These are phyloP conservation scores for Casuarina cunninghamiana DNA, from an alignment of 306 rosid genomes.

Conservation along the genomic window DNA sequence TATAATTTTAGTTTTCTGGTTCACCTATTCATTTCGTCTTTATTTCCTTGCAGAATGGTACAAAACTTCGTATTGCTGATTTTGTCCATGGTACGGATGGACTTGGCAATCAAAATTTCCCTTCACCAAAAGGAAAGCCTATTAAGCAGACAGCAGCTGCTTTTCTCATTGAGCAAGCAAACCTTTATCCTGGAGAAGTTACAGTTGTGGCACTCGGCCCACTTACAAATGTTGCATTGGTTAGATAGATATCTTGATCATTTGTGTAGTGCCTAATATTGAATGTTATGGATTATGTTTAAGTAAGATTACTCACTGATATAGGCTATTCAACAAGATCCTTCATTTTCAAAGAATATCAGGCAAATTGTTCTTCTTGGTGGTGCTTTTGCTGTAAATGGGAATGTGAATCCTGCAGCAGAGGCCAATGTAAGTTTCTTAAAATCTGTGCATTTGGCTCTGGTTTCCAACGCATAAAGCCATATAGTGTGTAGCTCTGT, in stretches of 20 bases:
- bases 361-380: conserved; percentile 84
- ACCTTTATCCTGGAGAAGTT: conserved; percentile 69
- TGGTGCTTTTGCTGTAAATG: conserved; percentile 87
- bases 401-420: conserved; percentile 91
- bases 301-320: conserved; percentile 13
- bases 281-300: conserved; percentile 14
- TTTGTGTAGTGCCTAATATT: conserved; percentile 7
- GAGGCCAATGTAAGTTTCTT: conserved; percentile 77
- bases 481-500: not conserved
- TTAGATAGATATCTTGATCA: conserved; percentile 31
- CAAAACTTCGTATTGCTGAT: conserved; percentile 82
- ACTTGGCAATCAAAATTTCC: conserved; percentile 94
- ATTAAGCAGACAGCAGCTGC: conserved; percentile 63
- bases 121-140: conserved; percentile 81
- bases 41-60: conserved; percentile 49
- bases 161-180: conserved; percentile 79
- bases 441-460: conserved; percentile 5
- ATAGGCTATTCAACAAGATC: conserved; percentile 84
- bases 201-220: conserved; percentile 94
- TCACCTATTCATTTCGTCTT: conserved; percentile 13
- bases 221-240: conserved; percentile 91
- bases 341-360: conserved; percentile 63
- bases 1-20: not conserved
- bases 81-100: conserved; percentile 95
- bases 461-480: not conserved